phyloP scores from a whole-genome alignment of 768 basidiomycete species.

The Rhodosporidiobolus odoratus region DNA sequence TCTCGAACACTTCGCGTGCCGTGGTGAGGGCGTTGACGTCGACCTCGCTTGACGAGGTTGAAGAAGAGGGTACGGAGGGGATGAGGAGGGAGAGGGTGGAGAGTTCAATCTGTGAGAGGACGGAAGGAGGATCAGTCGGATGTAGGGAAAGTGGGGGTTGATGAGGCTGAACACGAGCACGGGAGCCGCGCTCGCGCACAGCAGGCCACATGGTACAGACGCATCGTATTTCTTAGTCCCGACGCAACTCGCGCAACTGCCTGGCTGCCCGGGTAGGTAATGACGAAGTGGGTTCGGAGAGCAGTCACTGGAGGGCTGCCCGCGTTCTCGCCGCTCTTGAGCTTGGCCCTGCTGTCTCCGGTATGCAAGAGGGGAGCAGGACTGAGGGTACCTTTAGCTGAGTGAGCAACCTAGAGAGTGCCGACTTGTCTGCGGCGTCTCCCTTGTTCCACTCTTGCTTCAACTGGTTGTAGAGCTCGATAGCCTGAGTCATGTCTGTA shows the following conservation, averaged over 20 bases:
- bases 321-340: neutral
- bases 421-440: neutral
- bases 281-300: no score
- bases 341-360: neutral
- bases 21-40: slow-evolving; percentile 23
- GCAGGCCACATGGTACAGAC: no score
- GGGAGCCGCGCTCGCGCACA: no score
- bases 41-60: neutral
- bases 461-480: slow-evolving; percentile 8
- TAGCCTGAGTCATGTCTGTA: neutral
- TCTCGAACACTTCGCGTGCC: slow-evolving; percentile 77
- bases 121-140: neutral
- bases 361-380: neutral
- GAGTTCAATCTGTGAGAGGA: slow-evolving; percentile 17
- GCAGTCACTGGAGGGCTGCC: no score
- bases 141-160: neutral
- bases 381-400: slow-evolving; percentile 19
- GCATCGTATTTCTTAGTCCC: no score
- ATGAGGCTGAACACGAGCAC: no score
- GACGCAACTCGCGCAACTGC: no score
- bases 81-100: slow-evolving; percentile 28
- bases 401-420: neutral
- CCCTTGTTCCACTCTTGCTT: slow-evolving; percentile 2
- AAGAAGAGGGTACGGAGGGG: slow-evolving; percentile 7
- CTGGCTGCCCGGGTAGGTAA: no score